phyloP scores from a whole-genome alignment of 129 eudicot species.

The Flaveria sonorensis region DNA sequence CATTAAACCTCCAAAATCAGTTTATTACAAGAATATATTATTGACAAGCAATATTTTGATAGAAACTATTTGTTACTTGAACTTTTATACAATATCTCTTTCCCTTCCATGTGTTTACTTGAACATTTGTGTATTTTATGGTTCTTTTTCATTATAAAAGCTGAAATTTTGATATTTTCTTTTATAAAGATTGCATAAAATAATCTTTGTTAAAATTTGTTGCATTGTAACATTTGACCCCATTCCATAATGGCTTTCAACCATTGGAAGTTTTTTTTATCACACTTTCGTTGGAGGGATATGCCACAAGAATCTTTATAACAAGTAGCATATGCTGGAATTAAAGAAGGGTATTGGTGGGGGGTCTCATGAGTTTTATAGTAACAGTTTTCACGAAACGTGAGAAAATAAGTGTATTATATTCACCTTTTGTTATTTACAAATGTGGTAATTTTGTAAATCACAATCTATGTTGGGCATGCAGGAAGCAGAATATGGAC shows the following conservation, averaged over 20 bases:
- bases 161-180: not conserved
- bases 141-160: not conserved
- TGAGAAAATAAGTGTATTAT: not conserved
- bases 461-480: conserved; percentile 13
- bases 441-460: not conserved
- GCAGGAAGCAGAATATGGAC: conserved; percentile 64
- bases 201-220: too few species aligned
- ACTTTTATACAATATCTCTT: too few species aligned
- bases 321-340: too few species aligned
- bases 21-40: not conserved
- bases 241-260: too few species aligned
- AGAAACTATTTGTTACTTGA: too few species aligned
- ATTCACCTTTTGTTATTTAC: not conserved
- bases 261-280: too few species aligned
- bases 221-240: too few species aligned
- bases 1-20: not conserved
- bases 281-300: too few species aligned
- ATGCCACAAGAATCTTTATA: too few species aligned
- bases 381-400: not conserved
- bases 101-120: not conserved
- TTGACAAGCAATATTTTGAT: not conserved
- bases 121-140: not conserved
- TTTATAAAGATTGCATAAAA: not conserved
- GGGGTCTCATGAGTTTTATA: too few species aligned
- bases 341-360: not conserved